These are phyloP conservation scores for Morella rubra DNA, from an alignment of 306 rosid genomes.

Conservation along the genomic window DNA sequence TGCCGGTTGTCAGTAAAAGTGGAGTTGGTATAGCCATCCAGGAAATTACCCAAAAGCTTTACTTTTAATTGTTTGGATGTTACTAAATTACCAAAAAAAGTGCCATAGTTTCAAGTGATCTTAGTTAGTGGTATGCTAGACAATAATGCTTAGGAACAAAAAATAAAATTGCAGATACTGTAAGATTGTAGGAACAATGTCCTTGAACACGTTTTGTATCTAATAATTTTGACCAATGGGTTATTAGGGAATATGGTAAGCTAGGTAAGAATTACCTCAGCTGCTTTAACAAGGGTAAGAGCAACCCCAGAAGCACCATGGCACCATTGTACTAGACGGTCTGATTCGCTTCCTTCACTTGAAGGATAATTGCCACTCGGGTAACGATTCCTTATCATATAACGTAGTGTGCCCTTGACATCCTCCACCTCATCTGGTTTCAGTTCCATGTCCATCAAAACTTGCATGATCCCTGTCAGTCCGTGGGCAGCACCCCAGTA, in stretches of 20 bases:
- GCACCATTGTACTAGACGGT: slow-evolving; percentile 89
- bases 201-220: neutral
- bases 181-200: neutral
- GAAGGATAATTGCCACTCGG: slow-evolving; percentile 80
- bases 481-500: slow-evolving; percentile 99
- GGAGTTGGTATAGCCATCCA: neutral
- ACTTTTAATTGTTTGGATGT: neutral
- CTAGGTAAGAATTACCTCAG: slow-evolving; percentile 51
- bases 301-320: slow-evolving; percentile 90
- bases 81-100: neutral
- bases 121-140: neutral
- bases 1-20: neutral
- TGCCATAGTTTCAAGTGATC: neutral
- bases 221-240: neutral
- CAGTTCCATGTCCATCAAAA: slow-evolving; percentile 74
- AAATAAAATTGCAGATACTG: neutral
- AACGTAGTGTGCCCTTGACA: slow-evolving; percentile 64
- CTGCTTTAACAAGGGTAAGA: slow-evolving; percentile 72
- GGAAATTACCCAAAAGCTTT: neutral
- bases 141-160: neutral
- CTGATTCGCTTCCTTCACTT: slow-evolving; percentile 77
- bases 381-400: slow-evolving; percentile 66
- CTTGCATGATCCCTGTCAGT: slow-evolving; percentile 77
- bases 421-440: slow-evolving; percentile 77
- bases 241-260: neutral